Evolutionary conservation across 2,329 filamentous ascomycete genomes (phyloP), one percentile per base, ranked within the genome.

Genomic region (Fusarium goolgardi): DNA sequence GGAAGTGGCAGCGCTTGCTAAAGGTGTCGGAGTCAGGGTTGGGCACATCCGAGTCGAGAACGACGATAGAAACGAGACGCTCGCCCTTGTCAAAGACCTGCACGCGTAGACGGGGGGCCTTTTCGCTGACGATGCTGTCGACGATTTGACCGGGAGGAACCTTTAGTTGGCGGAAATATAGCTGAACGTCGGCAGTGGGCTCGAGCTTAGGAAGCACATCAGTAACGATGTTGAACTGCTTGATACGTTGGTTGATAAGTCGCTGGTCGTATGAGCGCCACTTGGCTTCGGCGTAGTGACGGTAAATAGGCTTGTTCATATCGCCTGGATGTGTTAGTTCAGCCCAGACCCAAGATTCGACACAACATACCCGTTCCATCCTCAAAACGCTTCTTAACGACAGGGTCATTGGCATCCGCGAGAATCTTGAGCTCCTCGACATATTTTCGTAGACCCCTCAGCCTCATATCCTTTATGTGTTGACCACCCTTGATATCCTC

Each of bases 271-370:
- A 94, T 68, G 88, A 85, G 72, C 90, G 89, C 96, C 96, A 99
- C 82, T 96, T 94, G 73, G 86, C 83, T 76, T 97, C 88, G 63
- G 95, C 93, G 51, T 98, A 90, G 79, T 92, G 87, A 69, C 95
- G 92, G 83, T 99, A 99, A 76, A 99, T 94, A 67, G 95, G 95
- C 79, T 97, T 97, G 82, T 88, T 90, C 93, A 98, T 95, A 79
- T 98, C 94, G 69, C 91, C 94, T 97, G 70, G 5, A 13, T 20
- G 5, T 13, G 55, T 68, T 45, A 58, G 55, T 47, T 23, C 16
- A 8, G 31, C 5, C 15, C 13, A n/a, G 5, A 18, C 5, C 13
- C 0, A 5, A 7, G 39, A 37, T 39, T 32, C 13, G 41, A 15
- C 6, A 32, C 20, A 29, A 21, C 50, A 16, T 83, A 97, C 95